Percentiles rank a stretch among this genome's conserved stretches.
phyloP scores from a whole-genome alignment of 768 basidiomycete genomes.

The Neoboletus brunneissimus region DNA sequence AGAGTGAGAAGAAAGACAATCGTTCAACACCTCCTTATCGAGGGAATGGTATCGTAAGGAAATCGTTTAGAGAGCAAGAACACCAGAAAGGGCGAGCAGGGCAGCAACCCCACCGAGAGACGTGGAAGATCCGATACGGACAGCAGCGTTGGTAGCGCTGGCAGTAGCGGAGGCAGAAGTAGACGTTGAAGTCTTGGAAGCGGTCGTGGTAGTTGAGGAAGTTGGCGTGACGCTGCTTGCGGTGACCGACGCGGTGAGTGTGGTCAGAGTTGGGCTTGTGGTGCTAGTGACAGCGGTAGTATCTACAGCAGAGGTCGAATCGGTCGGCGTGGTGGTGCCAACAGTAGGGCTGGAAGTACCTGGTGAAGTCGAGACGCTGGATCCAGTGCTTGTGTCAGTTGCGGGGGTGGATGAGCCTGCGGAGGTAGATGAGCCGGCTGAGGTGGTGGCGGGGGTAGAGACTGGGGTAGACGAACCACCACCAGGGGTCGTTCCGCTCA shows the following conservation, averaged over 20 bases:
- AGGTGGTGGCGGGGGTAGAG: constrained; percentile 6
- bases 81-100: constrained; percentile 22
- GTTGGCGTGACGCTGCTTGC: constrained; percentile 15
- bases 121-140: constrained; percentile 17
- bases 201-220: not conserved
- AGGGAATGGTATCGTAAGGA: constrained; percentile 4
- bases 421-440: constrained; percentile 12
- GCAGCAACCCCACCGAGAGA: constrained; percentile 22
- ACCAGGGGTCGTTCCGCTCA: constrained; percentile 51
- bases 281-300: constrained; percentile 4
- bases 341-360: constrained; percentile 15
- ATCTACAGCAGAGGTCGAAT: constrained; percentile 1
- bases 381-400: not conserved
- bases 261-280: constrained; percentile 34
- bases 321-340: constrained; percentile 9
- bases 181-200: constrained; percentile 18
- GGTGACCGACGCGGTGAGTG: constrained; percentile 34
- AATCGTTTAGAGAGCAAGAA: constrained; percentile 17
- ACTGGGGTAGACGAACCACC: constrained; percentile 20
- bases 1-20: not conserved
- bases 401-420: constrained; percentile 11
- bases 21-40: constrained; percentile 7
- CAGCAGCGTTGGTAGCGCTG: constrained; percentile 19
- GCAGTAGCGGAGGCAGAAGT: constrained; percentile 13
- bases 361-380: constrained; percentile 6